Percentiles rank a stretch among this genome's conserved stretches.
Conservation (phyloP, 331 rosid genomes). For the Arachis monticola region DNA sequence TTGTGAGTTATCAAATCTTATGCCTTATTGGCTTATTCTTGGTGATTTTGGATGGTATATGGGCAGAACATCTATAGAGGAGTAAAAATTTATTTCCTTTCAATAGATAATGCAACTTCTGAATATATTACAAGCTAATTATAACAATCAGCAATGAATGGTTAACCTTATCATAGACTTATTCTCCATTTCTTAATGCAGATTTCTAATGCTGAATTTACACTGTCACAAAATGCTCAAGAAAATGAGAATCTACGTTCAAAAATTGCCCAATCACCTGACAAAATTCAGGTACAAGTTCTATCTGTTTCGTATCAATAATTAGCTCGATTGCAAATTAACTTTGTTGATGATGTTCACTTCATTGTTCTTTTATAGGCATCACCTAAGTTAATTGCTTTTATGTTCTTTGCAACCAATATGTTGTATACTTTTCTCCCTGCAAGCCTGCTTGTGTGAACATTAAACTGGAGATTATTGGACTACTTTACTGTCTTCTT, state of each 20-base stretch:
- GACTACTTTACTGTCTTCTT: constrained; percentile 1
- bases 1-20: constrained; percentile 2
- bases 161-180: constrained; percentile 9
- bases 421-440: constrained; percentile 9
- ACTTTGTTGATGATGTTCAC: constrained; percentile 14
- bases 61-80: neutral
- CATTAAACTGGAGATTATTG: neutral
- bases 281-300: constrained; percentile 76
- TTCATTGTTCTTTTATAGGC: constrained; percentile 13
- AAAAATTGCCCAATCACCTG: constrained; percentile 83
- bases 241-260: constrained; percentile 84
- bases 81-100: neutral
- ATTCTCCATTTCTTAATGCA: constrained; percentile 39
- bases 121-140: neutral
- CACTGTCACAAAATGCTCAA: constrained; percentile 68
- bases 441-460: constrained; percentile 10
- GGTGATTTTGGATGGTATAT: constrained; percentile 13
- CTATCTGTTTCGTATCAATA: neutral
- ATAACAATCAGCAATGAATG: neutral
- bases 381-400: constrained; percentile 22
- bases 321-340: constrained; percentile 7
- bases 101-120: neutral
- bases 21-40: neutral
- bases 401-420: neutral
- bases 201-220: constrained; percentile 82